Evolutionary conservation across 176 grass and related monocot genomes (phyloP), one percentile per base, ranked within the genome.

Genomic region (Chloris gayana): DNA sequence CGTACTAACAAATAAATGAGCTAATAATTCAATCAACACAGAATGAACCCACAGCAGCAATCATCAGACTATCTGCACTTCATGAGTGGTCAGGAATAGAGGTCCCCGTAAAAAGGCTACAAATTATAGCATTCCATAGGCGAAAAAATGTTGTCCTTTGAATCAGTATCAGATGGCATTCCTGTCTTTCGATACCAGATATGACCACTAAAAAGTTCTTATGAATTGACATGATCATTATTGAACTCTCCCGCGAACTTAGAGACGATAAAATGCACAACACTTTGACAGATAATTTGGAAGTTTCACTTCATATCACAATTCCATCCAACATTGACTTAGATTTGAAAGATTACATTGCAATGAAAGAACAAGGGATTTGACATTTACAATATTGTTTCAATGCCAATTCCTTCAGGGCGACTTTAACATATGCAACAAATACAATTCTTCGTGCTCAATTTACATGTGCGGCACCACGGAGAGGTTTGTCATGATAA

Each of bases 391-490:
- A 63, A 25, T 56, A 54, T 54, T 15, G 42, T 41, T 70, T 69
- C 14, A 57, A 30, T 24, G 32, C 25, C 44, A 87, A 76, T 76
- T 42, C 57, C 25, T 27, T 27, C 31, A 31, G 60, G 13, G 12
- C 7, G 4, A 45, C 41, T 70, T 66, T 15, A 42, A 46, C 34
- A 70, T 64, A 76, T 64, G 71, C 72, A 85, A 57, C 37, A 75
- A 44, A 44, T 50, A 75, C 70, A 85, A 73, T 57, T 75, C 26
- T 64, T 53, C 32, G 70, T 22, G 64, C 64, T 75, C 63, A 76
- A 84, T 85, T 85, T 85, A 85, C 82, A 85, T 84, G 51, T 70
- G 25, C 84, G 73, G 80, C 57, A 85, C 63, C 70, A 80, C 53
- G 19, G 62, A 42, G 38, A 53, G 76, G 21, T 19, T 57, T 80